Percentiles rank a stretch among this genome's conserved stretches.
phyloP scores from a whole-genome alignment of 1,284 basidiomycete genomes.

The Fomitopsis betulina region DNA sequence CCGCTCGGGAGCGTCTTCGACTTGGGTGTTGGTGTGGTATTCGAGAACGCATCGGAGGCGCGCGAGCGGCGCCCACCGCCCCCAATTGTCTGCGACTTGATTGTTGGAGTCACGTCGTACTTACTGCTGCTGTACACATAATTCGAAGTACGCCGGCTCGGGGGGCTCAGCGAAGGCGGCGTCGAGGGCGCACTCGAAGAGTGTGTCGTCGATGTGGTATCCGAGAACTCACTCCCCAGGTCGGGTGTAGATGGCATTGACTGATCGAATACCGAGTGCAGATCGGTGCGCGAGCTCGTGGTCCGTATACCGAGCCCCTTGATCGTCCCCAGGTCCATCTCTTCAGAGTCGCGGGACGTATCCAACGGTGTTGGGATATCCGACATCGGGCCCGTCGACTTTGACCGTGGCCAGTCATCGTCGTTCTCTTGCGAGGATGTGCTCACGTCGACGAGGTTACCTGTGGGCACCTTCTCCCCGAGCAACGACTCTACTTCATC shows the following conservation, averaged over 20 bases:
- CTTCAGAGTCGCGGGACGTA: neutral
- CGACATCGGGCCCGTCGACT: conserved; percentile 16
- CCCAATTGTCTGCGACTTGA: neutral
- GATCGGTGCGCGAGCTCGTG: conserved; percentile 18
- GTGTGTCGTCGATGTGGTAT: conserved; percentile 40
- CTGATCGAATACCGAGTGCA: conserved; percentile 18
- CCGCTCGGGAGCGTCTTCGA: conserved; percentile 17
- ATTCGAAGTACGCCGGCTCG: conserved; percentile 11
- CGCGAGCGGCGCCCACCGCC: neutral
- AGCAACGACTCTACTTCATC: conserved; percentile 25
- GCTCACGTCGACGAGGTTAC: conserved; percentile 24
- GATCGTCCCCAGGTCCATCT: neutral
- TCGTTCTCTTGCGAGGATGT: conserved; percentile 13
- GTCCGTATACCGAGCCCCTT: conserved; percentile 12
- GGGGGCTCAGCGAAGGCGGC: conserved; percentile 39
- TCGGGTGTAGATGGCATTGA: conserved; percentile 51
- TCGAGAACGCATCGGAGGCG: conserved; percentile 5
- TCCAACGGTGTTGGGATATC: conserved; percentile 11
- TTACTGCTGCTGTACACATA: neutral
- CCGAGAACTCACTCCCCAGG: conserved; percentile 57
- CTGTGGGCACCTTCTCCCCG: conserved; percentile 16
- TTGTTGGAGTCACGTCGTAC: neutral
- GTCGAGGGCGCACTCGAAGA: conserved; percentile 51
- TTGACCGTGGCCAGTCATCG: conserved; percentile 5
- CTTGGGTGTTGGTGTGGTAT: conserved; percentile 20